These are phyloP conservation scores for Scenedesmus sp. DNA, from an alignment of 163 green algal species.

Conservation along the genomic window DNA sequence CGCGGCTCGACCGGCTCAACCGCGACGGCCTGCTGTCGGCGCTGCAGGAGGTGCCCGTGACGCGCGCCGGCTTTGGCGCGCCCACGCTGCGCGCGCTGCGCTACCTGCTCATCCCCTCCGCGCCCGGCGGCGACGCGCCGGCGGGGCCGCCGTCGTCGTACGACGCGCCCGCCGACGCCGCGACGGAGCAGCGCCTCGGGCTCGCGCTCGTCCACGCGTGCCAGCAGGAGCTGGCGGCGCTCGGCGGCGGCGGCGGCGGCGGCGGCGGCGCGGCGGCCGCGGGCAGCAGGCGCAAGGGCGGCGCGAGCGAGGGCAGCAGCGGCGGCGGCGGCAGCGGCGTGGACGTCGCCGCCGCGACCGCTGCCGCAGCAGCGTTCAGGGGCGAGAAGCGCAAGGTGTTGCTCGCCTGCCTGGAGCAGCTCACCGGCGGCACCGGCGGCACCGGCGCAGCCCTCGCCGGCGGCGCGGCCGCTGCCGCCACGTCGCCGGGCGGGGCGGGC, in stretches of 20 bases:
- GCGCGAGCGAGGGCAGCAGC: not conserved
- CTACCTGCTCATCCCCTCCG: slow-evolving; percentile 47
- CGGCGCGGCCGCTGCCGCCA: too few relatives aligned
- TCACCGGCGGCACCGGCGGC: slow-evolving; percentile 13
- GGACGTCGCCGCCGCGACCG: not conserved
- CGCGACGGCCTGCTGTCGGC: slow-evolving; percentile 32
- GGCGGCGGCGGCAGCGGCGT: not conserved
- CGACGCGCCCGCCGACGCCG: slow-evolving; percentile 20
- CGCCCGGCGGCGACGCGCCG: not conserved
- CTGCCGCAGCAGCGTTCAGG: slow-evolving; percentile 54
- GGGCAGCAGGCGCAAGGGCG: not conserved
- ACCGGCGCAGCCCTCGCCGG: too few relatives aligned
- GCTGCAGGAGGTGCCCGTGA: slow-evolving; percentile 57
- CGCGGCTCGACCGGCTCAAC: slow-evolving; percentile 46
- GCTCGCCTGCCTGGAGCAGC: slow-evolving; percentile 41
- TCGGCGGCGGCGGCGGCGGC: slow-evolving; percentile 25
- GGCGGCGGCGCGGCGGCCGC: not conserved
- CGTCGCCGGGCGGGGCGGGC: too few relatives aligned
- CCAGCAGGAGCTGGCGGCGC: slow-evolving; percentile 43
- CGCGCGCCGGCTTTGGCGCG: slow-evolving; percentile 50
- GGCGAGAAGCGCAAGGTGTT: slow-evolving; percentile 64
- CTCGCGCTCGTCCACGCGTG: slow-evolving; percentile 52
- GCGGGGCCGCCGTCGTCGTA: slow-evolving; percentile 34
- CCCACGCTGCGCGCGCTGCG: slow-evolving; percentile 56
- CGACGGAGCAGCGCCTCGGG: slow-evolving; percentile 48